phyloP scores from a whole-genome alignment of 2,329 filamentous ascomycete species.

The Chaetoscypha palmicola region DNA sequence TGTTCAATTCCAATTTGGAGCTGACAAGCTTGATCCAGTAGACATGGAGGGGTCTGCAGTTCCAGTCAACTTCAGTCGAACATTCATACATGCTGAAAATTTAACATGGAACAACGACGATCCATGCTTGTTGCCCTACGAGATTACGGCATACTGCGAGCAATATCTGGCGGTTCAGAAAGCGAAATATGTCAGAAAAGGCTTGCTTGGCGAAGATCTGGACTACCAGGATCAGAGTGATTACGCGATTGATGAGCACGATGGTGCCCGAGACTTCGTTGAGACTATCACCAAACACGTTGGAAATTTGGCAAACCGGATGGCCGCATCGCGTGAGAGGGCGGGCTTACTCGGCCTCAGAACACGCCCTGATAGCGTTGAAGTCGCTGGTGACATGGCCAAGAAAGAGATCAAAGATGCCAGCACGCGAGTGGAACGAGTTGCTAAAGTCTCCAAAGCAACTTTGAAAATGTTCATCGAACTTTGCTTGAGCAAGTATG shows the following conservation, averaged over 20 bases:
- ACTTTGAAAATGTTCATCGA: constrained; percentile 72
- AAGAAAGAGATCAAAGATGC: constrained; percentile 26
- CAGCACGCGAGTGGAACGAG: constrained; percentile 48
- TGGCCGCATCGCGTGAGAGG: constrained; percentile 46
- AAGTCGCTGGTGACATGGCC: constrained; percentile 27
- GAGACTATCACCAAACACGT: constrained; percentile 71
- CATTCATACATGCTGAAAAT: constrained; percentile 74
- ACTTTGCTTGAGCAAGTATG: constrained; percentile 82
- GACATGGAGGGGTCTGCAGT: constrained; percentile 95
- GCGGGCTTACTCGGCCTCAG: constrained; percentile 44
- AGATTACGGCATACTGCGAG: constrained; percentile 64
- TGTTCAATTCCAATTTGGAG: constrained; percentile 96
- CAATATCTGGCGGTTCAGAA: constrained; percentile 62
- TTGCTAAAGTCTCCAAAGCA: constrained; percentile 72
- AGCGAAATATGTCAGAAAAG: constrained; percentile 52
- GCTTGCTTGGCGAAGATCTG: constrained; percentile 56
- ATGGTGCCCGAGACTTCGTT: constrained; percentile 77
- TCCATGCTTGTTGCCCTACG: constrained; percentile 61
- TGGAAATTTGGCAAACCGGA: constrained; percentile 51
- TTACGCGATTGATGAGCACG: constrained; percentile 66
- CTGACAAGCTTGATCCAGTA: constrained; percentile 89
- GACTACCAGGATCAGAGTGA: constrained; percentile 64
- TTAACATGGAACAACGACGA: constrained; percentile 76
- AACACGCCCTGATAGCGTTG: constrained; percentile 29
- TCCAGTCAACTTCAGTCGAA: constrained; percentile 86